Conservation (phyloP, 2,329 filamentous ascomycete genomes). For the Parastagonospora avenae region DNA sequence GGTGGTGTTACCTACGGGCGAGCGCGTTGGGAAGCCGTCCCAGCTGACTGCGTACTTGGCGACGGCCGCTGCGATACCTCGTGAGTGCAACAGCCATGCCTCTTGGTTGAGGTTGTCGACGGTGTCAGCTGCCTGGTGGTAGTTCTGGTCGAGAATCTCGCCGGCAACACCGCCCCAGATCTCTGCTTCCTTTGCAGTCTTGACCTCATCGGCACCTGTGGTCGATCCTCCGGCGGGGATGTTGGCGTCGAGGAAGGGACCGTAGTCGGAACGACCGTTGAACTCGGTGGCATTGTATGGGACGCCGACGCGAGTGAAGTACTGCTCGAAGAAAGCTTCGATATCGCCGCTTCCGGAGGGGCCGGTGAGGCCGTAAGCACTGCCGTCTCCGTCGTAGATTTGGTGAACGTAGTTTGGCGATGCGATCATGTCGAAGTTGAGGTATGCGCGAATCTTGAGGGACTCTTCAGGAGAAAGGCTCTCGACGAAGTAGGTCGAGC, state of each 20-base stretch:
- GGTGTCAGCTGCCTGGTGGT: conserved; percentile 43
- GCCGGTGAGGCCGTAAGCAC: conserved; percentile 59
- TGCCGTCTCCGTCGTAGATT: conserved; percentile 64
- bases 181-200: conserved; percentile 68
- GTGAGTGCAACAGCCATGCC: conserved; percentile 35
- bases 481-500: conserved; percentile 62
- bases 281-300: conserved; percentile 71
- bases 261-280: conserved; percentile 80
- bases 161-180: conserved; percentile 74
- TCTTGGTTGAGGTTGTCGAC: conserved; percentile 38
- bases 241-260: conserved; percentile 73
- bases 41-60: conserved; percentile 36
- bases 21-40: conserved; percentile 29
- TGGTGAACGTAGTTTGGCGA: conserved; percentile 64
- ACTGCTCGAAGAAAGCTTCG: conserved; percentile 60
- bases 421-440: conserved; percentile 75
- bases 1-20: too few species aligned
- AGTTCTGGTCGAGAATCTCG: conserved; percentile 45
- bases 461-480: conserved; percentile 55
- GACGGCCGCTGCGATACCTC: conserved; percentile 43
- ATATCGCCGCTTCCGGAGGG: conserved; percentile 71
- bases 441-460: conserved; percentile 67
- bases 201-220: conserved; percentile 77
- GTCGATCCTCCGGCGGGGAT: conserved; percentile 78
- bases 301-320: conserved; percentile 37